Conservation (phyloP, 208 protist genomes). For the Crithidia fasciculata region DNA sequence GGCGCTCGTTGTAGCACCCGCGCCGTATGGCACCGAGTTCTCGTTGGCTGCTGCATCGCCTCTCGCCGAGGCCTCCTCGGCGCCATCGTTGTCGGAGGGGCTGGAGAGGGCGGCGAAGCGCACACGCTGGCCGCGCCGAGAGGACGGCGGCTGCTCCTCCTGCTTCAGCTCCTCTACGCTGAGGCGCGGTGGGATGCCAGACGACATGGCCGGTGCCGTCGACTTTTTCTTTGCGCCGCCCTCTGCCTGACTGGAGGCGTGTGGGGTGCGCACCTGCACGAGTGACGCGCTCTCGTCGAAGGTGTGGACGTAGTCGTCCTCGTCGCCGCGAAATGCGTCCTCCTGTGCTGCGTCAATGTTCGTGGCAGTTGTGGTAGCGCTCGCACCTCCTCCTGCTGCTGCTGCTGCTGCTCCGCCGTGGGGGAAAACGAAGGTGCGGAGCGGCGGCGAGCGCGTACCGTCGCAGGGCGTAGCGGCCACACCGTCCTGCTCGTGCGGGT, state of each 20-base stretch:
- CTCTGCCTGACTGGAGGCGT: neutral
- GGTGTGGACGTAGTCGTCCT: constrained; percentile 19
- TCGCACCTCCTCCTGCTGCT: neutral
- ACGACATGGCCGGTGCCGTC: neutral
- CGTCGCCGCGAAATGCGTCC: neutral
- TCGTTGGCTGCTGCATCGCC: neutral
- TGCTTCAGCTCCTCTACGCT: constrained; percentile 7
- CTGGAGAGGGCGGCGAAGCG: constrained; percentile 7
- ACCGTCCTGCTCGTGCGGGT: too few relatives aligned
- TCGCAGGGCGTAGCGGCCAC: too few relatives aligned
- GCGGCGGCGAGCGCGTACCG: neutral
- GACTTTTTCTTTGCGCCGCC: too few relatives aligned
- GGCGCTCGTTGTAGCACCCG: neutral
- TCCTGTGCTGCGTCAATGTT: neutral
- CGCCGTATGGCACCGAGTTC: neutral
- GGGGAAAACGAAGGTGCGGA: constrained; percentile 19
- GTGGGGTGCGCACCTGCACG: neutral
- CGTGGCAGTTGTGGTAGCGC: constrained; percentile 1
- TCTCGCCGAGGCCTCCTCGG: too few relatives aligned
- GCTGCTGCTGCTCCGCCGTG: neutral
- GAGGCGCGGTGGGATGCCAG: constrained; percentile 1
- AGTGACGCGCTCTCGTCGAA: constrained; percentile 15
- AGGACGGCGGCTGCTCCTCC: neutral
- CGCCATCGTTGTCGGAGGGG: neutral
- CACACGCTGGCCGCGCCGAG: constrained; percentile 6